Base-by-base conservation (phyloP, 208 protist species). In the Trypanosoma mega region DNA sequence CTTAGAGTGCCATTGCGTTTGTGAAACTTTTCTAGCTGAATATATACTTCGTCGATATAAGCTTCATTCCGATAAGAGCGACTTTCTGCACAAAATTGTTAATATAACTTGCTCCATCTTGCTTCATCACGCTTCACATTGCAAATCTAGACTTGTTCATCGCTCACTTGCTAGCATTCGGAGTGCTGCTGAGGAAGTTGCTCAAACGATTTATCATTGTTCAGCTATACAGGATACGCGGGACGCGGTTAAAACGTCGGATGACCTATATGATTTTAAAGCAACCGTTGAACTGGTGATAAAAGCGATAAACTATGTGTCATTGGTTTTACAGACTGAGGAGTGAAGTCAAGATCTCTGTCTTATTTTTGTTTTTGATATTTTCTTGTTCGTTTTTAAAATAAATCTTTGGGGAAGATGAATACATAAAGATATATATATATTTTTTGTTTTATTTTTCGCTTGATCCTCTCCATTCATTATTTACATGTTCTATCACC, bases 1-100 rank as follows among this genome's bases (percentile, higher is more conserved):
- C 1, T n/a, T 7, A 3, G 5, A 37, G 3, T 12, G 7, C 3
- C 0, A 51, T 23, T 33, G 54, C 33, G 7, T 51, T 27, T 55
- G 31, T 55, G 34, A 45, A 26, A 12, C 33, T 7, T 70, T 70
- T 51, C 63, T 70, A 34, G 53, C 63, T 3, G 54, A 70, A 16
- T 70, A 70, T 29, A 41, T 70, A 31, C 27, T 43, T 47, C 37
- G 45, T 55, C 46, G 55, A 16, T 55, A 26, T 58, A 11, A 39
- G 16, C 1, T 39, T 30, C n/a, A 51, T 29, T 11, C 21, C 4
- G 39, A 44, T 11, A 49, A 56, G 16, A 63, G 41, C 39, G 30
- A 14, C 4, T 56, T 50, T 39, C 37, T 63, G 39, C 37, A 24
- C 20, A 23, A 33, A 27, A 12, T 70, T 60, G 47, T 63, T 50